Evolutionary conservation across 495 filamentous ascomycete species (phyloP).

Genomic region (Penicillium silybi): DNA sequence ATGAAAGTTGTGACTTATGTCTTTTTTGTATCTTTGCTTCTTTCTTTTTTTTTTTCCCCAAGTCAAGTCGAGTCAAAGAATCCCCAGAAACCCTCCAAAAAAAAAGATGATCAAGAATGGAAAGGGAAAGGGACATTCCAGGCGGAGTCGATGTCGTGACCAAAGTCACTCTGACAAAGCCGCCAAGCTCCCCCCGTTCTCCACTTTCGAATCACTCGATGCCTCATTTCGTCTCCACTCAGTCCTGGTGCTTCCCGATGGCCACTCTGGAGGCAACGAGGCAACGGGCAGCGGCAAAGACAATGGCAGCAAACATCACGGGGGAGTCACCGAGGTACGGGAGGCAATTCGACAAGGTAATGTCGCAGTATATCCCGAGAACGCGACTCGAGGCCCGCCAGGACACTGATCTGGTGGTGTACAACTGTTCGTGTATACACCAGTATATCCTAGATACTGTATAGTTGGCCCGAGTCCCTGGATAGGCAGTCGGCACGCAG

Average conservation of each 20-base stretch:
- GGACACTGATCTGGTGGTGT: not conserved
- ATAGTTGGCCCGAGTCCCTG: constrained; percentile 14
- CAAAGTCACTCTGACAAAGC: constrained; percentile 25
- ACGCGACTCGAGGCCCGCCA: not conserved
- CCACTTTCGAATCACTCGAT: constrained; percentile 11
- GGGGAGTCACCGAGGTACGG: not conserved
- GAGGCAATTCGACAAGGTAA: not conserved
- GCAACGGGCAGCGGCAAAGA: not conserved
- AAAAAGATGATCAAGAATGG: constrained; percentile 4
- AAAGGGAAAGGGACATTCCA: constrained; percentile 19
- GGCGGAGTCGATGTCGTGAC: constrained; percentile 28
- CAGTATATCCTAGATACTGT: not conserved
- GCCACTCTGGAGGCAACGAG: constrained; percentile 1
- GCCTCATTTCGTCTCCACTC: constrained; percentile 7
- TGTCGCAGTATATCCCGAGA: not conserved
- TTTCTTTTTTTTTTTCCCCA: not conserved
- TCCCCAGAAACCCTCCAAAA: not conserved
- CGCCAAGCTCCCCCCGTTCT: constrained; percentile 22
- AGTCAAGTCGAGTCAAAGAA: not conserved
- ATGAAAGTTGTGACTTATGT: not conserved
- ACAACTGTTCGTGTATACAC: not conserved
- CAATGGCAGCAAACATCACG: not conserved
- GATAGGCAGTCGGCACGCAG: constrained; percentile 15
- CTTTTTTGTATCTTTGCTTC: not conserved
- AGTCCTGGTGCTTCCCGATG: not conserved